Conservation (phyloP, 176 grass and related monocot species). For the Musa troglodytarum region DNA sequence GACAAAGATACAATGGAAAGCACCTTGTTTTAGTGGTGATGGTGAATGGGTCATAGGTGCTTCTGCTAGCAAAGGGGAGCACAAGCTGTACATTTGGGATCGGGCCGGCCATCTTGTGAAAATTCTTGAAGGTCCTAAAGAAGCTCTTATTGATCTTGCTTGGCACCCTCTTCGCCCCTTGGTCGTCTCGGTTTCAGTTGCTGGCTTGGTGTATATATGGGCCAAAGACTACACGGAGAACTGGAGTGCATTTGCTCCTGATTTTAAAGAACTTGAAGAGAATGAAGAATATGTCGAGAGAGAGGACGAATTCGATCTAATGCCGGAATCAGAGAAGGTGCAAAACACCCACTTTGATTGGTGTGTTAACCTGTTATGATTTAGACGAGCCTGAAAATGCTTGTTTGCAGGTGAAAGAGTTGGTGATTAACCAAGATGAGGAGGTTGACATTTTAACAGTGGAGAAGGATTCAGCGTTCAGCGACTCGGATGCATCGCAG, state of each 20-base stretch:
- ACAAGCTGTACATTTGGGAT: conserved; percentile 88
- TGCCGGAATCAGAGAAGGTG: conserved; percentile 73
- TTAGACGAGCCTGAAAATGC: conserved; percentile 2
- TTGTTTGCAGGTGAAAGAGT: conserved; percentile 60
- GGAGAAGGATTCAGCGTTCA: conserved; percentile 55
- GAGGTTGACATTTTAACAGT: conserved; percentile 63
- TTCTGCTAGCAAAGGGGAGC: conserved; percentile 96
- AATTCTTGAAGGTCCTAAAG: conserved; percentile 96
- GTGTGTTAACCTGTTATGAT: conserved; percentile 9
- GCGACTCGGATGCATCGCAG: conserved; percentile 47
- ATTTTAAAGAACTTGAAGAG: conserved; percentile 92
- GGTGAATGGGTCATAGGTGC: conserved; percentile 95
- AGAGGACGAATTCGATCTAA: conserved; percentile 90
- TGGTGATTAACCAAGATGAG: conserved; percentile 61
- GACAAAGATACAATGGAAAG: conserved; percentile 95
- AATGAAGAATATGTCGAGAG: conserved; percentile 93
- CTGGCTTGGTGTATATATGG: conserved; percentile 16
- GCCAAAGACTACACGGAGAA: conserved; percentile 26
- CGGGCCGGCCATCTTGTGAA: conserved; percentile 79
- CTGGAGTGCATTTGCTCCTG: conserved; percentile 98
- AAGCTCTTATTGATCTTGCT: conserved; percentile 46
- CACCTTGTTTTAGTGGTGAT: conserved; percentile 95
- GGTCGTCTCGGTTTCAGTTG: conserved; percentile 30
- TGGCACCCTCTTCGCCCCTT: conserved; percentile 89
- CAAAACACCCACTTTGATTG: background rate